phyloP scores from a whole-genome alignment of 2,329 filamentous ascomycete species.

The Colletotrichum zoysiae region DNA sequence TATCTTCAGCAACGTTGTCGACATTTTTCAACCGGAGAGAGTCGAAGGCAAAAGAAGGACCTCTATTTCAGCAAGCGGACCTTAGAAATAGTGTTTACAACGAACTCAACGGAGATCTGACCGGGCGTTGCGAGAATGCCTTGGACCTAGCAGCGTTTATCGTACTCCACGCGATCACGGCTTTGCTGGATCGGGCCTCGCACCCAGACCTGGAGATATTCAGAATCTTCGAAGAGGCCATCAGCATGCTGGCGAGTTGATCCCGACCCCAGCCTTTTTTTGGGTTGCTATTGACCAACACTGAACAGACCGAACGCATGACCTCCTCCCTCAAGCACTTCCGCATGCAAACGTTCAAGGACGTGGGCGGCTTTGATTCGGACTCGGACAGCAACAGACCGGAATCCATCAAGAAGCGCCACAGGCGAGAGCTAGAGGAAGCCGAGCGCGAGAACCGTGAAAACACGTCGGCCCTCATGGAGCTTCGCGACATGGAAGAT shows the following conservation, averaged over 20 bases:
- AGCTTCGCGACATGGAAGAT: constrained; percentile 74
- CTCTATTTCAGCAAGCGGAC: constrained; percentile 70
- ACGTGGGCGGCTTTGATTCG: constrained; percentile 53
- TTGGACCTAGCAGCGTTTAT: constrained; percentile 73
- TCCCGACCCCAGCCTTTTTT: not conserved
- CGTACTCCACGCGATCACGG: constrained; percentile 71
- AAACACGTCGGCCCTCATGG: constrained; percentile 72
- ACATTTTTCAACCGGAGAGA: constrained; percentile 69
- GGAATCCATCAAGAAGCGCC: constrained; percentile 57
- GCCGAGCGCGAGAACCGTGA: constrained; percentile 71
- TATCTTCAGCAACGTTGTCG: constrained; percentile 58
- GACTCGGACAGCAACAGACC: constrained; percentile 56
- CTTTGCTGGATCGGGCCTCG: constrained; percentile 69
- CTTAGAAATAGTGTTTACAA: constrained; percentile 74
- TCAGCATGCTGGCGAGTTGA: constrained; percentile 67
- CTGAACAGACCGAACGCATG: constrained; percentile 68
- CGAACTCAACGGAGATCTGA: constrained; percentile 74
- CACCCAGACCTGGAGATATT: constrained; percentile 74
- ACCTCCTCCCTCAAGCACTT: constrained; percentile 73
- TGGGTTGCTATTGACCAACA: not conserved
- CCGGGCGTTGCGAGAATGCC: constrained; percentile 71
- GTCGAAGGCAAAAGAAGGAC: constrained; percentile 66
- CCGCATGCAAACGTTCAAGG: constrained; percentile 65
- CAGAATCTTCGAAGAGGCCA: constrained; percentile 75
- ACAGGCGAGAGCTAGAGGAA: constrained; percentile 50